Base-by-base conservation (phyloP, 257 asterid genomes). In the Solanum verrucosum region DNA sequence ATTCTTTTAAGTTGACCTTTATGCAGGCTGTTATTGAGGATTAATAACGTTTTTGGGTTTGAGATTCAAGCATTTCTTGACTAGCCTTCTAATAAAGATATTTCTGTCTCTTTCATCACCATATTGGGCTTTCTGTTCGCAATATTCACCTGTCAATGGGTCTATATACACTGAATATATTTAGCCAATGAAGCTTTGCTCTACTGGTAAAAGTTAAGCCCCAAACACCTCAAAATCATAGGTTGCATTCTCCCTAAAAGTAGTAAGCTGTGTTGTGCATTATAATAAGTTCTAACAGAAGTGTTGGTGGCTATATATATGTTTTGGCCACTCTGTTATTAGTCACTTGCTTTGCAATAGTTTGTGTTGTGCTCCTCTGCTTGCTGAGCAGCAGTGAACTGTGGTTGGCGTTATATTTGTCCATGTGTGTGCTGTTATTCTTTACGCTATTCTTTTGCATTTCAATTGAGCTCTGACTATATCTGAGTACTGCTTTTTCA, bases 401-500 rank as follows among this genome's bases (percentile, higher is more conserved):
- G 25, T 79, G 9, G 68, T 18, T 29, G 85, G 42, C 4, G 2
- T 81, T 81, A 81, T 46, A 81, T 16, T 27, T 81, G 8, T 81
- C 11, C 68, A 3, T 29, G 85, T 46, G 68, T 46, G 21, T 81
- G 85, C 68, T 27, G 11, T 16, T 79, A 27, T 27, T 46, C 37
- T 15, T 79, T 81, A 27, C 27, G 83, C 52, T n/a, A 38, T 38
- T 9, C 9, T 12, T 75, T 38, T 37, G 42, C 83, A 38, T 75
- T 38, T 38, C 59, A 75, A 38, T 38, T 38, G 37, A 85, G 81
- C 33, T 85, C 73, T 34, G 42, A 1, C 25, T 85, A 42, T 27
- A 84, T 71, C 74, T 85, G 15, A 88, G 37, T 81, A 27, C 73
- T 88, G 87, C 86, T 59, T 84, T 88, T 91, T 83, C 97, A 97